Percentiles rank a stretch among this genome's conserved stretches.
Evolutionary conservation across 331 rosid genomes (phyloP).

Genomic region (Acacia concinna): DNA sequence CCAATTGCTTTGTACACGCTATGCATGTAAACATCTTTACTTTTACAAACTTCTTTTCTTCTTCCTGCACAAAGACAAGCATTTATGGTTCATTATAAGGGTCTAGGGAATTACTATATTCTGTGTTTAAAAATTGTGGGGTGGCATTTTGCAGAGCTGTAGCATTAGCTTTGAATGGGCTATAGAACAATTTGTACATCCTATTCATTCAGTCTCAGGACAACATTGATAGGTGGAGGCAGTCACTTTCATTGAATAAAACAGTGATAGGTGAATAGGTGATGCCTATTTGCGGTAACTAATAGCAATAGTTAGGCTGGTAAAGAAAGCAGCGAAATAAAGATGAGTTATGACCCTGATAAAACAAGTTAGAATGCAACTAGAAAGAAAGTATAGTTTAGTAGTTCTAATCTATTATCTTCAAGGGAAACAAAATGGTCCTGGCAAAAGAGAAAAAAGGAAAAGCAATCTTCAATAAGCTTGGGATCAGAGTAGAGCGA

Average conservation of each 20-base stretch:
- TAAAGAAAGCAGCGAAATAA: conserved; percentile 13
- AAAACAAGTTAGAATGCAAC: conserved; percentile 12
- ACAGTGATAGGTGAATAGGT: conserved; percentile 35
- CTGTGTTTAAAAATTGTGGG: not conserved
- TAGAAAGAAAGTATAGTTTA: conserved; percentile 22
- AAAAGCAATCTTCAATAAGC: conserved; percentile 46
- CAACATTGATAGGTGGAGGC: not conserved
- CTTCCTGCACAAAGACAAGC: conserved; percentile 40
- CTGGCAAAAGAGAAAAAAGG: conserved; percentile 47
- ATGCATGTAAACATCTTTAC: conserved; percentile 86
- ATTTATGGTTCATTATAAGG: not conserved
- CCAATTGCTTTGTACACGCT: conserved; percentile 73
- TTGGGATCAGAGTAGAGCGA: conserved; percentile 75
- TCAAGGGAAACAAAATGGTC: conserved; percentile 55
- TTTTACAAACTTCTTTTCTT: not conserved
- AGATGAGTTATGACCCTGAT: not conserved
- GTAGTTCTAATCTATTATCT: conserved; percentile 13
- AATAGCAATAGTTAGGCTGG: conserved; percentile 23
- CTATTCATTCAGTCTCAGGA: conserved; percentile 14
- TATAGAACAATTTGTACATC: not conserved
- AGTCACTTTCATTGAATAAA: conserved; percentile 39
- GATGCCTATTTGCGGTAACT: conserved; percentile 9
- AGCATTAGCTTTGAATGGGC: conserved; percentile 24
- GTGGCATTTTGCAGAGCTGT: not conserved
- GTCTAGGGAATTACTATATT: conserved; percentile 1